Percentiles rank a stretch among this genome's conserved stretches.
phyloP scores from a whole-genome alignment of 1,284 basidiomycete species.

The Malassezia vespertilionis region DNA sequence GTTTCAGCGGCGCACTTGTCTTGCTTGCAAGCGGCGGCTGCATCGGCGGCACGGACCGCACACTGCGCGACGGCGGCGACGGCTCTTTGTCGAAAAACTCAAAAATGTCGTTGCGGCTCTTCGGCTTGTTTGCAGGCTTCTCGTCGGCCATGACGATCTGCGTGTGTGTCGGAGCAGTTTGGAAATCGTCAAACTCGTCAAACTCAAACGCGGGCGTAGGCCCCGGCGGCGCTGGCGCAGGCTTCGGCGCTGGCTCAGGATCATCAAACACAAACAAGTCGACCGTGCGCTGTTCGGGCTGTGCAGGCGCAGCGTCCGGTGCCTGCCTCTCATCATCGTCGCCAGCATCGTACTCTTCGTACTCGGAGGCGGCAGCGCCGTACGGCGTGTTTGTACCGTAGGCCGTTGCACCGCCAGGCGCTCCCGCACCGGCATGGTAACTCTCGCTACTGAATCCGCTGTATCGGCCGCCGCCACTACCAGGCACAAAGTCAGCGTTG shows the following conservation, averaged over 20 bases:
- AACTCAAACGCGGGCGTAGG: conserved; percentile 12
- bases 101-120: conserved; percentile 48
- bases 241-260: conserved; percentile 38
- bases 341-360: conserved; percentile 93
- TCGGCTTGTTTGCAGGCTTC: too few relatives aligned
- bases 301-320: conserved; percentile 13
- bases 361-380: conserved; percentile 52
- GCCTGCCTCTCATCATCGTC: conserved; percentile 87
- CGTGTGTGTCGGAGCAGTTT: conserved; percentile 10
- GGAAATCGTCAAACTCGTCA: conserved; percentile 41
- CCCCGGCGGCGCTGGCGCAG: conserved; percentile 19
- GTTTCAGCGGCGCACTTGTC: not conserved
- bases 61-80: conserved; percentile 3
- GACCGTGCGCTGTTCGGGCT: conserved; percentile 39
- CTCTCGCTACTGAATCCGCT: conserved; percentile 72
- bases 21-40: not conserved
- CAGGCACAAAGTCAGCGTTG: conserved; percentile 62
- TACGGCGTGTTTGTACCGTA: conserved; percentile 53
- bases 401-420: conserved; percentile 52
- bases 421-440: conserved; percentile 50
- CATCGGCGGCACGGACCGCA: not conserved
- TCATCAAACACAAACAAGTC: conserved; percentile 73
- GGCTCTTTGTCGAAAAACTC: conserved; percentile 50
- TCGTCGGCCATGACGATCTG: too few relatives aligned
- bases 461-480: conserved; percentile 56